A percentile compares a stretch with the other conserved stretches of the same genome.
Conservation (phyloP, 2,329 filamentous ascomycete genomes). For the Dothiorella sarmentorum region DNA sequence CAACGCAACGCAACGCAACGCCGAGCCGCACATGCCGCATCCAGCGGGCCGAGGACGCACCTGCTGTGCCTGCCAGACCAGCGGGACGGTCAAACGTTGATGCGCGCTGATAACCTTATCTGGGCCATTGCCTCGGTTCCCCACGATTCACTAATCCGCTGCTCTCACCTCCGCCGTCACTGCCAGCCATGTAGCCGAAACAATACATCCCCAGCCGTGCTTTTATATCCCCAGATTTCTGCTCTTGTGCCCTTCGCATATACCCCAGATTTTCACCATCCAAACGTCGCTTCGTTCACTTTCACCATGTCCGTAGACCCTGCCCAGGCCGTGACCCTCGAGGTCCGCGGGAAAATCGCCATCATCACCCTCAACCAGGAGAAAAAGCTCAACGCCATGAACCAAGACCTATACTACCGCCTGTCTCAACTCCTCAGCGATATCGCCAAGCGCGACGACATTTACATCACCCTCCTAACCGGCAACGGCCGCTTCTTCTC, state of each 20-base stretch:
- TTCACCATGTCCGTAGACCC: conserved; percentile 8
- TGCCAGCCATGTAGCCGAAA: conserved; percentile 9
- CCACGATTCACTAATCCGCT: conserved; percentile 15
- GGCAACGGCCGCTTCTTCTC: conserved; percentile 82
- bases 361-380: conserved; percentile 83
- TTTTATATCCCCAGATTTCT: neutral
- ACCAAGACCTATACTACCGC: conserved; percentile 69
- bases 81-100: neutral
- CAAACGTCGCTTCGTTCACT: neutral
- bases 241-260: neutral
- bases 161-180: conserved; percentile 1
- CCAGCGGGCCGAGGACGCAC: neutral
- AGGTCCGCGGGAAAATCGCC: conserved; percentile 67
- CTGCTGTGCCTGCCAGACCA: too few species aligned
- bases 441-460: conserved; percentile 72
- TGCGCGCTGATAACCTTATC: conserved; percentile 1
- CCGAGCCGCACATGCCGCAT: conserved; percentile 7
- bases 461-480: conserved; percentile 80
- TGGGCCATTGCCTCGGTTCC: conserved; percentile 12
- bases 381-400: conserved; percentile 83
- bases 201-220: neutral
- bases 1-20: neutral
- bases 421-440: conserved; percentile 71
- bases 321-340: conserved; percentile 53
- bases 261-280: neutral